A percentile compares a stretch with the other conserved stretches of the same genome.
Evolutionary conservation across 225 moss, liverwort and hornwort genomes (phyloP).

Genomic region (Thuidium tamariscinum): DNA sequence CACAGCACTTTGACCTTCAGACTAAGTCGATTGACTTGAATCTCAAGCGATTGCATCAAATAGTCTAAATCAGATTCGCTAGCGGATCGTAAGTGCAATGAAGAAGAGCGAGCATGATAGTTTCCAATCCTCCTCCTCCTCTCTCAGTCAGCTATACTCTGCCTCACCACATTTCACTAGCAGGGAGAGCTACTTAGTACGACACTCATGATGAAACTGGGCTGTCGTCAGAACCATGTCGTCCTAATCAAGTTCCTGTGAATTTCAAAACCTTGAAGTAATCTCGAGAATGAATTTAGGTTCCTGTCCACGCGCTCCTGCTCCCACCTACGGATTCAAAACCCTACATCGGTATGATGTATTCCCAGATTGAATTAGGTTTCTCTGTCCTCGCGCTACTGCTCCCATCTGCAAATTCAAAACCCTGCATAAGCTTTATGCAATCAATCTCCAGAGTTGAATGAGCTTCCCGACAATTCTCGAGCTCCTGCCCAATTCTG

Average conservation of each 20-base stretch:
- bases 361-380: not conserved
- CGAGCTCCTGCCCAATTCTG: not conserved
- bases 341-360: not conserved
- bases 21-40: not conserved
- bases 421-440: not conserved
- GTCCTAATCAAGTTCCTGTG: not conserved
- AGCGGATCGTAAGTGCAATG: not conserved
- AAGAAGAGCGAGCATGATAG: not conserved
- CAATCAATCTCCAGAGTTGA: not conserved
- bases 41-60: not conserved
- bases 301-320: not conserved
- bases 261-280: not conserved
- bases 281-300: not conserved
- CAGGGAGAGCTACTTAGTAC: not conserved
- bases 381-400: not conserved
- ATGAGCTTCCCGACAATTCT: not conserved
- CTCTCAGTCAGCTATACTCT: not conserved
- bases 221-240: no score
- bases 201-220: no score
- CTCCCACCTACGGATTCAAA: not conserved
- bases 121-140: not conserved
- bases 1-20: not conserved
- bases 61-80: not conserved
- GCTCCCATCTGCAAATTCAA: not conserved
- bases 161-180: not conserved